Evolutionary conservation across 2,329 filamentous ascomycete species (phyloP).

Genomic region (Cladosporium sp.): DNA sequence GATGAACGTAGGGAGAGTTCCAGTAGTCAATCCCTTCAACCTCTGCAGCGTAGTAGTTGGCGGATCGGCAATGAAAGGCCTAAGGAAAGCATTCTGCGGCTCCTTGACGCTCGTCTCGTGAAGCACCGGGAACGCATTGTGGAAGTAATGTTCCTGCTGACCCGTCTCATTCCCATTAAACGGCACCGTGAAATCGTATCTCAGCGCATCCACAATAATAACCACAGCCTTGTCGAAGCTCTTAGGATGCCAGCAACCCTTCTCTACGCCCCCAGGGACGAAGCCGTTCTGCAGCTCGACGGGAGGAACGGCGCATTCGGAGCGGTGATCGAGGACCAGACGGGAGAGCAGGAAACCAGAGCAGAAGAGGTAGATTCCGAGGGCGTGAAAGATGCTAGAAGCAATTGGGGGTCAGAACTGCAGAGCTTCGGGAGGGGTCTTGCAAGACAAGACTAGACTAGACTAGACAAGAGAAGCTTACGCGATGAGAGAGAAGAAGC

Average conservation of each 20-base stretch:
- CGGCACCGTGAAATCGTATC: slow-evolving; percentile 95
- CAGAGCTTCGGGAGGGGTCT: too few relatives aligned
- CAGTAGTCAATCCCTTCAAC: slow-evolving; percentile 89
- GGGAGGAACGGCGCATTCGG: slow-evolving; percentile 71
- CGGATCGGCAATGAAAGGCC: slow-evolving; percentile 95
- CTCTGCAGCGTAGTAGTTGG: slow-evolving; percentile 90
- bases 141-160: slow-evolving; percentile 60
- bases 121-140: slow-evolving; percentile 81
- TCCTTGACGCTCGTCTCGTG: slow-evolving; percentile 72
- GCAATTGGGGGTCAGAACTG: slow-evolving; percentile 15
- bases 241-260: slow-evolving; percentile 94
- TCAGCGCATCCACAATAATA: slow-evolving; percentile 84
- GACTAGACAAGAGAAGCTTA: slow-evolving; percentile 28
- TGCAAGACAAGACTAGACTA: too few relatives aligned
- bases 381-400: slow-evolving; percentile 62
- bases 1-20: slow-evolving; percentile 89
- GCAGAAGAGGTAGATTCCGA: slow-evolving; percentile 87
- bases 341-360: slow-evolving; percentile 91
- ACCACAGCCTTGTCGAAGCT: slow-evolving; percentile 88
- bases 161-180: slow-evolving; percentile 49
- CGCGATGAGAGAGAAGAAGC: slow-evolving; percentile 66
- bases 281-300: slow-evolving; percentile 41
- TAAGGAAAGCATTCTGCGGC: slow-evolving; percentile 79
- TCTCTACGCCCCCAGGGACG: slow-evolving; percentile 39
- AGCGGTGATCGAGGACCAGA: slow-evolving; percentile 71